Evolutionary conservation across 192 early-diverging fungal species (phyloP), one percentile per base, ranked within the genome.

Genomic region (Podila verticillata): DNA sequence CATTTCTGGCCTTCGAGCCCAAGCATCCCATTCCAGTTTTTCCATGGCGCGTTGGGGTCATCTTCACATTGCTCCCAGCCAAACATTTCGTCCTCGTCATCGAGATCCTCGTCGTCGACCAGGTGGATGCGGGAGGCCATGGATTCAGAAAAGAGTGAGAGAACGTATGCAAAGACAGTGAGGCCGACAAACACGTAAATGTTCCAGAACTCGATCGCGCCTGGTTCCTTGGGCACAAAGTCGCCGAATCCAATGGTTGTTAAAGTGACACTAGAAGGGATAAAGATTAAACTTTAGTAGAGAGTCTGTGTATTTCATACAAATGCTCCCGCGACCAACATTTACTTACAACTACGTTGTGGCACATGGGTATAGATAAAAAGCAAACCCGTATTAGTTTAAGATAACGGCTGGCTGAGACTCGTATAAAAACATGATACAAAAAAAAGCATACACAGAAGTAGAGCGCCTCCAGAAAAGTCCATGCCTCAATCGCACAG

Each of bases 181-280:
- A 80, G 77, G 13, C 77, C 77, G 0, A 80, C 47, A 60, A 80
- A 72, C 3, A 80, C 77, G 28, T 80, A 80, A 26, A 80, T 64
- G 29, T 80, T 80, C 77, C 77, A 80, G 35, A 80, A 80, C 61
- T 80, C 77, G 60, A 80, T 80, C 8, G 77, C 71, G 17, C 77
- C 77, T 54, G 77, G 77, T 68, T 80, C 60, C 20, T 31, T 17
- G 7, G 70, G 77, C 4, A 72, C 65, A 54, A 65, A 72, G 77
- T 80, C 77, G 29, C 77, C 77, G 34, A 80, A 80, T 39, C 77
- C 77, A 12, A 72, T 72, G 7, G 77, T 80, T 4, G 77, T 80
- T 3, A 80, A 34, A 5, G 77, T 80, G 31, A 80, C 77, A 3
- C 26, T 31, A 28, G 0, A 15, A 39, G n/a, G n/a, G 17, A 3